A percentile compares a stretch with the other conserved stretches of the same genome.
phyloP scores from a whole-genome alignment of 2,329 filamentous ascomycete genomes.

The Penicillium sp. region DNA sequence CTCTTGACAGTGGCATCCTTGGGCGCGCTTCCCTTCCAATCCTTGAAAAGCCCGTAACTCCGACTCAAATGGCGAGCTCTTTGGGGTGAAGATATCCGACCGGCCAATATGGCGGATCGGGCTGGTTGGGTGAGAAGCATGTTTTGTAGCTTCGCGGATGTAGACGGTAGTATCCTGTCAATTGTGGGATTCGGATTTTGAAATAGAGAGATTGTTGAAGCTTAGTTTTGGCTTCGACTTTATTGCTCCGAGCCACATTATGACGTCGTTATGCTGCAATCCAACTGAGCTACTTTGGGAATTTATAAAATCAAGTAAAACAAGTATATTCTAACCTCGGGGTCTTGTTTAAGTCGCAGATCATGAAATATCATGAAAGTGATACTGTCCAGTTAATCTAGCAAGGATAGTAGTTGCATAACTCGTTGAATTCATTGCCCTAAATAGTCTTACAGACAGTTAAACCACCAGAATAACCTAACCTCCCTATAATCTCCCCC shows the following conservation, averaged over 20 bases:
- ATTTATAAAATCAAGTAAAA: background rate
- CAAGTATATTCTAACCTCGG: too few relatives aligned
- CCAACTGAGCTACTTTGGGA: background rate
- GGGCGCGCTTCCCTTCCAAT: slow-evolving; percentile 33
- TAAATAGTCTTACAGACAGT: background rate
- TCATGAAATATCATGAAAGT: too few relatives aligned
- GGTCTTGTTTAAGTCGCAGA: too few relatives aligned
- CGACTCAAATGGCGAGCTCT: slow-evolving; percentile 11
- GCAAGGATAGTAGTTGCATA: too few relatives aligned
- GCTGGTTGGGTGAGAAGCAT: slow-evolving; percentile 13
- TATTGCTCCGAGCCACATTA: slow-evolving; percentile 4
- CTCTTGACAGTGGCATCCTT: slow-evolving; percentile 34
- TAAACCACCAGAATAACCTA: background rate
- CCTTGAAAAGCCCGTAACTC: slow-evolving; percentile 20
- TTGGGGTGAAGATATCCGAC: slow-evolving; percentile 5
- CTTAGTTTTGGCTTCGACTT: too few relatives aligned
- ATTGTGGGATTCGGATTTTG: slow-evolving; percentile 1
- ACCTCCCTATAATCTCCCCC: background rate
- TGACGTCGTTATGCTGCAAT: slow-evolving; percentile 33
- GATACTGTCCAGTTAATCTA: too few relatives aligned
- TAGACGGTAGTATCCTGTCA: slow-evolving; percentile 13
- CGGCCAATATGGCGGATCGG: slow-evolving; percentile 12
- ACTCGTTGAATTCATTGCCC: too few relatives aligned
- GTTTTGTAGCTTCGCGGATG: slow-evolving; percentile 6
- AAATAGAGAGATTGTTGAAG: background rate